Evolutionary conservation across 108 stramenopile genomes (phyloP).

Genomic region (Craspedostauros australis): DNA sequence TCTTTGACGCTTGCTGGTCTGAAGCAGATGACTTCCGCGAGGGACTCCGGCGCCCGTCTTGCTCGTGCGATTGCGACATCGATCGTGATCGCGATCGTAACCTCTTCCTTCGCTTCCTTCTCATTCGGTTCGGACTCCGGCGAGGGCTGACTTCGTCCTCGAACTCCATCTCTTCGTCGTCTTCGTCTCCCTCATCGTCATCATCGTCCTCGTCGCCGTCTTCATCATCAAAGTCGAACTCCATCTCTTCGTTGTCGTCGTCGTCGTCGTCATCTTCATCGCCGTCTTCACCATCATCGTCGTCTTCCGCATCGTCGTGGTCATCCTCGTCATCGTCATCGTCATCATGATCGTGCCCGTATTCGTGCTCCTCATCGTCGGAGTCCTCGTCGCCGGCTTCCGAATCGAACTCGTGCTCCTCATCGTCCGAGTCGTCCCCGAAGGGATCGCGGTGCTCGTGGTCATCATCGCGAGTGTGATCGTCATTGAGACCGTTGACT

Average conservation of each 20-base stretch:
- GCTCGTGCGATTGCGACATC: too few relatives aligned
- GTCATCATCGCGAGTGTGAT: conserved; percentile 15
- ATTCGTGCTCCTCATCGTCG: conserved; percentile 18
- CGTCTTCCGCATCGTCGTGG: conserved; percentile 26
- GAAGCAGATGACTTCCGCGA: too few relatives aligned
- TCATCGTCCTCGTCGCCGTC: conserved; percentile 20
- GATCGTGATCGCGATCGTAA: too few relatives aligned
- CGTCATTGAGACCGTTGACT: conserved; percentile 6
- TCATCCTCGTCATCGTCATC: conserved; percentile 29
- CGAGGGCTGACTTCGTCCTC: not conserved
- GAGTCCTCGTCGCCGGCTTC: conserved; percentile 25
- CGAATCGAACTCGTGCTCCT: conserved; percentile 28
- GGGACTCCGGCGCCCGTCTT: too few relatives aligned
- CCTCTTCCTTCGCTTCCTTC: too few relatives aligned
- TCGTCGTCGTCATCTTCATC: conserved; percentile 18
- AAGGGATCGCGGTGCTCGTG: too few relatives aligned
- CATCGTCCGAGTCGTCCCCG: conserved; percentile 39
- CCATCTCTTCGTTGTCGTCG: conserved; percentile 17
- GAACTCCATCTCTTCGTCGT: not conserved
- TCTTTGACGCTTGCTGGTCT: too few relatives aligned
- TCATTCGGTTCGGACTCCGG: too few relatives aligned
- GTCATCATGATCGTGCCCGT: too few relatives aligned
- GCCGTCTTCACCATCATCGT: conserved; percentile 22
- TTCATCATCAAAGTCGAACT: conserved; percentile 14
- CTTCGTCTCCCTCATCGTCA: conserved; percentile 2